A percentile compares a stretch with the other conserved stretches of the same genome.
These are phyloP conservation scores for Metarhizium album DNA, from an alignment of 2,329 filamentous ascomycete species.

Conservation along the genomic window DNA sequence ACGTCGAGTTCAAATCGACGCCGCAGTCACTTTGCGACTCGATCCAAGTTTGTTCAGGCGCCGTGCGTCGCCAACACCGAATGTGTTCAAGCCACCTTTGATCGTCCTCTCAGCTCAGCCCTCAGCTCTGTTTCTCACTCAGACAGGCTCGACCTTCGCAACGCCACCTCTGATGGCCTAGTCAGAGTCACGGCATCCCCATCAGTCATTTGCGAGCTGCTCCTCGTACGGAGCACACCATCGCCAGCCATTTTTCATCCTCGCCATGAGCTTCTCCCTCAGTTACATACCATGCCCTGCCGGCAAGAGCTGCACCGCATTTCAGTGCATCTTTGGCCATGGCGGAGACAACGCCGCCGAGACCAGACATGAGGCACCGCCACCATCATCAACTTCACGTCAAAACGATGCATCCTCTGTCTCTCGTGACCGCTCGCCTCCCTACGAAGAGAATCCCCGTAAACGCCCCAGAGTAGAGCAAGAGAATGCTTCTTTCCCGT, in stretches of 20 bases:
- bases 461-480: conserved; percentile 20
- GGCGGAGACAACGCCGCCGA: conserved; percentile 19
- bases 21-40: no score
- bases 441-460: conserved; percentile 18
- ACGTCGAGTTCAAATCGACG: no score
- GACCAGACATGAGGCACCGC: conserved; percentile 7
- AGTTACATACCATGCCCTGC: conserved; percentile 41
- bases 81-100: no score
- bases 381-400: conserved; percentile 3
- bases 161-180: background rate
- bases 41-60: no score
- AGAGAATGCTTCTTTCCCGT: background rate
- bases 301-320: conserved; percentile 35
- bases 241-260: background rate
- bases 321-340: conserved; percentile 40
- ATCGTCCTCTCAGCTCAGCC: no score
- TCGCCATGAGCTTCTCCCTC: conserved; percentile 28
- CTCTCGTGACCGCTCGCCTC: background rate
- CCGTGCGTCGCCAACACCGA: no score
- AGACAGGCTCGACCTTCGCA: no score
- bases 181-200: no score
- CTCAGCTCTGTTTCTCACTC: no score
- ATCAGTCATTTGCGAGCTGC: no score
- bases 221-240: background rate
- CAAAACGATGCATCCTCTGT: background rate